Base-by-base conservation (phyloP, 768 basidiomycete genomes). In the Pleurotus tuoliensis region DNA sequence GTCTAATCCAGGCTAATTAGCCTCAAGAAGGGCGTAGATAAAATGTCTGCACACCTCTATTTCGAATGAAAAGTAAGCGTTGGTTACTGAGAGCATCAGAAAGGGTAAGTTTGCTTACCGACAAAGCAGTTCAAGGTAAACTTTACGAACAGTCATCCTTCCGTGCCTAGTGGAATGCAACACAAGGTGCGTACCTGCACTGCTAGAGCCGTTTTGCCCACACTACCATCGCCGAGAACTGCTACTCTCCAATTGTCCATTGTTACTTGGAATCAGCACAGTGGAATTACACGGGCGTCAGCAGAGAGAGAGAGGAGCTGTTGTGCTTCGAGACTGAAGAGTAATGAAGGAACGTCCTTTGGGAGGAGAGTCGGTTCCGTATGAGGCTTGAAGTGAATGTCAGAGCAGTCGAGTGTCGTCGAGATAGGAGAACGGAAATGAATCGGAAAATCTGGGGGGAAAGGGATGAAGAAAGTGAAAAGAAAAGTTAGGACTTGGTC, bases 211-310 rank as follows among this genome's bases (percentile, higher is more conserved):
- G 94, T 97, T 80, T 98, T 98, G 57, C 94, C 94, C 47, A 98
- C 94, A 75, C 94, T 94, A 74, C 94, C 94, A 75, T 98, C 94
- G 62, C 94, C 94, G 58, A 97, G 82, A 63, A 97, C 92, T 60
- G 94, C 93, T 64, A 97, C 89, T 79, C 93, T 88, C 92, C 92
- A 94, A 71, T 87, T 88, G 77, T 94, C 92, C 92, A 94, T 93
- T 72, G 79, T 75, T 79, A 60, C 48, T 60, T 41, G 47, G 40
- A 11, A 11, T 25, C 13, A 22, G 22, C 30, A 40, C 37, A 24
- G 55, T 30, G 27, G 27, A 27, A 27, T 27, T 27, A 27, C 27
- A 27, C 27, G 1, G 27, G 27, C 27, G 27, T 27, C 27, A 27
- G 27, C 27, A 27, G 27, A 27, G 27, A 27, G 27, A 27, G 27